phyloP scores from a whole-genome alignment of 2,329 filamentous ascomycete genomes.

The Trichoderma breve region DNA sequence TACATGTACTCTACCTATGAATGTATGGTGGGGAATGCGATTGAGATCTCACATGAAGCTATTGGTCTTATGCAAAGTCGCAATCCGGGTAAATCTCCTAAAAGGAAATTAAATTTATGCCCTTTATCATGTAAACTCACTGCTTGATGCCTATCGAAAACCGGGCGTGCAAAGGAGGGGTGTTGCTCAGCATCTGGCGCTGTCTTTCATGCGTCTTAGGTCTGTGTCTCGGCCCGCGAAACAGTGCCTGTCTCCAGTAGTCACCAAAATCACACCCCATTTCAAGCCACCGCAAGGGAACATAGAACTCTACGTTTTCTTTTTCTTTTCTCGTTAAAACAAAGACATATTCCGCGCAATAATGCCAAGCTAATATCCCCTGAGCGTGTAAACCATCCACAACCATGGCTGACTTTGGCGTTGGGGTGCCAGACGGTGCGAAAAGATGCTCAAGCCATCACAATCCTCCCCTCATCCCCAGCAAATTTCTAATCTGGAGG shows the following conservation, averaged over 20 bases:
- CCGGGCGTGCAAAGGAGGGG: background rate
- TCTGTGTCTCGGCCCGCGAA: constrained; percentile 17
- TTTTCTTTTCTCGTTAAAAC: background rate
- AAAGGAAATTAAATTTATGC: background rate
- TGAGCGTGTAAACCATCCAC: background rate
- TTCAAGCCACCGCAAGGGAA: constrained; percentile 8
- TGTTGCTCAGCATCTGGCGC: background rate
- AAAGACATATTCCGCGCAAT: background rate
- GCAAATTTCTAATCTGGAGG: constrained; percentile 28
- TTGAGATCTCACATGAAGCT: background rate
- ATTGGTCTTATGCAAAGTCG: background rate
- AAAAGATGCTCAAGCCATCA: constrained; percentile 22
- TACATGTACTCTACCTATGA: background rate
- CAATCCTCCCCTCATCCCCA: constrained; percentile 1
- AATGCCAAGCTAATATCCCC: background rate
- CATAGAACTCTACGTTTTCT: background rate
- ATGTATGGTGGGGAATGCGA: constrained; percentile 16
- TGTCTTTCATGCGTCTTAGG: background rate
- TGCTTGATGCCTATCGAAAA: background rate
- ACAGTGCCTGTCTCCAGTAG: constrained; percentile 4
- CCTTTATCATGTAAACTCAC: background rate
- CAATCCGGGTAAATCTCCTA: background rate
- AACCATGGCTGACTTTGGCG: constrained; percentile 38
- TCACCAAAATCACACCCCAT: constrained; percentile 11
- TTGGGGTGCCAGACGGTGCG: constrained; percentile 38